These are phyloP conservation scores for Clarireedia paspali DNA, from an alignment of 2,329 filamentous ascomycete species.

Conservation along the genomic window DNA sequence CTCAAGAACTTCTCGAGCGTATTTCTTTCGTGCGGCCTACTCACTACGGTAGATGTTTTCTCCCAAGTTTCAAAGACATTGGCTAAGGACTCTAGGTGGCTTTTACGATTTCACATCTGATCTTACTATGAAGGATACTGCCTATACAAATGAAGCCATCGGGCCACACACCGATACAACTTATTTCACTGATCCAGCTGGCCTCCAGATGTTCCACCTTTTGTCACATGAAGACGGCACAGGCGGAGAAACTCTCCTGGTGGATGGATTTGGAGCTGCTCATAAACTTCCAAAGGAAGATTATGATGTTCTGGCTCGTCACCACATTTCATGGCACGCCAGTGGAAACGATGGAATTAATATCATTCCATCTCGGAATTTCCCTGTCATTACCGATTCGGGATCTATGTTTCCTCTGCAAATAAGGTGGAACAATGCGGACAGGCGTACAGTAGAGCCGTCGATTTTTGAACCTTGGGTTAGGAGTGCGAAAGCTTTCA, in stretches of 20 bases:
- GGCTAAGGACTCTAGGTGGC: conserved; percentile 37
- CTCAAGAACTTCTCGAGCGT: conserved; percentile 64
- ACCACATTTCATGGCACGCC: conserved; percentile 67
- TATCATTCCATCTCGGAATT: conserved; percentile 62
- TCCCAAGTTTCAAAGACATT: neutral
- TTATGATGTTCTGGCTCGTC: conserved; percentile 48
- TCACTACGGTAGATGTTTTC: conserved; percentile 62
- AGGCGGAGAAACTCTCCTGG: conserved; percentile 73
- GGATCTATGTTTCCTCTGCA: conserved; percentile 36
- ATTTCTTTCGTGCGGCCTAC: conserved; percentile 86
- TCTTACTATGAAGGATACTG: conserved; percentile 79
- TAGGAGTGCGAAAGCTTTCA: conserved; percentile 66
- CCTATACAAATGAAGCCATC: conserved; percentile 71
- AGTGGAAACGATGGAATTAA: conserved; percentile 80
- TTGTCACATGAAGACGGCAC: conserved; percentile 64
- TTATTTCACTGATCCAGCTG: conserved; percentile 88
- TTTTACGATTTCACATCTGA: conserved; percentile 88
- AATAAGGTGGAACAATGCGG: conserved; percentile 90
- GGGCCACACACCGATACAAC: conserved; percentile 89
- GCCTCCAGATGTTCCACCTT: conserved; percentile 87
- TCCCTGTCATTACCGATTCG: conserved; percentile 58
- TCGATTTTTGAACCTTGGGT: conserved; percentile 54
- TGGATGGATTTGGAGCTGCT: conserved; percentile 79
- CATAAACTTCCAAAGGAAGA: conserved; percentile 43
- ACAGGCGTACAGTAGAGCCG: conserved; percentile 54